Evolutionary conservation across 495 filamentous ascomycete species (phyloP).

Genomic region (Aspergillus diversus): DNA sequence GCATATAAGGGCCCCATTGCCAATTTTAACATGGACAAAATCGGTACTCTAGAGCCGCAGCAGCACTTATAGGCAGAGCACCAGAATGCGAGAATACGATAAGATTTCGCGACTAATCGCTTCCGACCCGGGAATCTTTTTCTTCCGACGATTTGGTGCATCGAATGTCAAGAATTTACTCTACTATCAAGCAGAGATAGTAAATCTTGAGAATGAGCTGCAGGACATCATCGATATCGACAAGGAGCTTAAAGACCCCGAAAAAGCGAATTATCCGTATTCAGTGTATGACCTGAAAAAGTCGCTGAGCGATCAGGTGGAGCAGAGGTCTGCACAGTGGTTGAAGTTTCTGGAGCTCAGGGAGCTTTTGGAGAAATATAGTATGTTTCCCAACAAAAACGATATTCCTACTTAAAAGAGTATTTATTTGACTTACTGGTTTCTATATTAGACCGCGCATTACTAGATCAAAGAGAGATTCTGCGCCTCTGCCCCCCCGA

Average conservation of each 20-base stretch:
- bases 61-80: background rate
- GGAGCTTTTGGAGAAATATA: slow-evolving; percentile 25
- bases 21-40: background rate
- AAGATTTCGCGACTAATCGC: slow-evolving; percentile 23
- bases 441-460: background rate
- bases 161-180: slow-evolving; percentile 38
- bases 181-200: slow-evolving; percentile 39
- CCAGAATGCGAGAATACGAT: slow-evolving; percentile 17
- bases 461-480: slow-evolving; percentile 7
- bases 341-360: slow-evolving; percentile 32
- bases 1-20: background rate
- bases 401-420: background rate
- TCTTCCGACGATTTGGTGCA: slow-evolving; percentile 36
- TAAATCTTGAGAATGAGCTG: slow-evolving; percentile 32
- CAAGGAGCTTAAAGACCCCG: slow-evolving; percentile 6
- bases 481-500: slow-evolving; percentile 6
- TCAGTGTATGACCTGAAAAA: slow-evolving; percentile 18
- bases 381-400: background rate
- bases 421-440: background rate
- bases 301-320: slow-evolving; percentile 1
- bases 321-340: slow-evolving; percentile 23
- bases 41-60: background rate
- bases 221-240: slow-evolving; percentile 22
- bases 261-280: slow-evolving; percentile 10
- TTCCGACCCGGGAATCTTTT: slow-evolving; percentile 20